Base-by-base conservation (phyloP, 1,284 basidiomycete genomes). In the Trametes hirsuta region DNA sequence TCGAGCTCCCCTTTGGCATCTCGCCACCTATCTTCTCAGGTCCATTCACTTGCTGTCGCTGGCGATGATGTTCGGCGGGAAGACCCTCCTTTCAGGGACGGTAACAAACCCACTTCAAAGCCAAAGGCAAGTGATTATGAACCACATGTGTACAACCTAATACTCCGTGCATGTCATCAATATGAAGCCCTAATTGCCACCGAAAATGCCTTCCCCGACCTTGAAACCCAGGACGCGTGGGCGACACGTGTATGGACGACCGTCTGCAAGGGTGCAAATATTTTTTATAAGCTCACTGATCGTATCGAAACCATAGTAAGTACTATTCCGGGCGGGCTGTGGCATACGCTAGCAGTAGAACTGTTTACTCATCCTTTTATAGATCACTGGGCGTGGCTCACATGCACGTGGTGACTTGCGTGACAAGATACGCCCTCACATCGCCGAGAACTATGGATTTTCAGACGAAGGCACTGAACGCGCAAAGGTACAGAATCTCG, bases 91-190 rank as follows among this genome's bases (percentile, higher is more conserved):
- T 30, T 25, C 4, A 25, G 25, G 11, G 24, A 11, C 12, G 24
- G 24, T 5, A 30, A 12, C 4, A 30, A 30, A 12, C 8, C 11
- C 18, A 18, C 18, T 18, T 18, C 18, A 1, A 47, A 50, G 4
- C 44, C 56, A 0, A 58, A 58, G 41, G 56, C 51, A 1, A 18
- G 42, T n/a, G 44, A 55, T 30, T 62, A 62, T 22, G 55, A 47
- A 10, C 35, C 47, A 0, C 40, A 42, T 14, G 39, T 42, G 1
- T 34, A n/a, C 15, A 59, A 47, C 10, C 22, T 59, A 34, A 56
- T 57, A 8, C 14, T 50, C 0, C 8, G n/a, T 9, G 61, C 61
- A 9, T 52, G 48, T 11, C 49, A 53, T 40, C 48, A 56, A 6
- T 59, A 56, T 21, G 48, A 50, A 12, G 45, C 50, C 0, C 46